phyloP scores from a whole-genome alignment of 345 rosid genomes.

The Eucalyptus grandis region DNA sequence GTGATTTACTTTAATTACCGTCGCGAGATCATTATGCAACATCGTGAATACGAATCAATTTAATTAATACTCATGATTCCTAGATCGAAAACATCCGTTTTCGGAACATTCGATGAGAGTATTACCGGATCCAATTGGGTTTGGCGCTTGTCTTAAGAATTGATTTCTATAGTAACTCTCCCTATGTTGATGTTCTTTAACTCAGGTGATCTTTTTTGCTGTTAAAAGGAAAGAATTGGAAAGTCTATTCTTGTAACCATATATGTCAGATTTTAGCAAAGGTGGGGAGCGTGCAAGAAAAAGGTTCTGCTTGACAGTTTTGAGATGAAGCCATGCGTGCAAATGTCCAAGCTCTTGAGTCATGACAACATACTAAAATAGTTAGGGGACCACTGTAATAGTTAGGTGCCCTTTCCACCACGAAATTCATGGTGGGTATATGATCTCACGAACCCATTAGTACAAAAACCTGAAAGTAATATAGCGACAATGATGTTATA shows the following conservation, averaged over 20 bases:
- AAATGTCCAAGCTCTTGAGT: background rate
- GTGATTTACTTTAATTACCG: background rate
- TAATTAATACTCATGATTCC: background rate
- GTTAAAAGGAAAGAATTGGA: background rate
- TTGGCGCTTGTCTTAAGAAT: background rate
- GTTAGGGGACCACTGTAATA: background rate
- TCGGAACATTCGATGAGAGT: background rate
- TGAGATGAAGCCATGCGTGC: background rate
- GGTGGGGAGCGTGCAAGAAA: background rate
- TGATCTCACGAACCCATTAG: background rate
- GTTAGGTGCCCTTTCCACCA: background rate
- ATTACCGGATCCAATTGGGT: background rate
- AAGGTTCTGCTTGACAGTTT: background rate
- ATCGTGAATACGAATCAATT: background rate
- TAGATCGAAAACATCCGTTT: background rate
- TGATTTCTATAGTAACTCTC: background rate
- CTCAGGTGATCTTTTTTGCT: background rate
- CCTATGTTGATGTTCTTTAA: background rate
- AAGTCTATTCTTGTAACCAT: background rate
- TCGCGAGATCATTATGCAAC: background rate
- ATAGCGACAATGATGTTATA: background rate
- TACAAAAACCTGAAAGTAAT: background rate
- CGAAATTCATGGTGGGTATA: background rate
- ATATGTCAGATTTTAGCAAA: too few relatives aligned
- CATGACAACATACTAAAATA: background rate